A percentile compares a stretch with the other conserved stretches of the same genome.
Evolutionary conservation across 768 basidiomycete genomes (phyloP).

Genomic region (Hydnomerulius pinastri): DNA sequence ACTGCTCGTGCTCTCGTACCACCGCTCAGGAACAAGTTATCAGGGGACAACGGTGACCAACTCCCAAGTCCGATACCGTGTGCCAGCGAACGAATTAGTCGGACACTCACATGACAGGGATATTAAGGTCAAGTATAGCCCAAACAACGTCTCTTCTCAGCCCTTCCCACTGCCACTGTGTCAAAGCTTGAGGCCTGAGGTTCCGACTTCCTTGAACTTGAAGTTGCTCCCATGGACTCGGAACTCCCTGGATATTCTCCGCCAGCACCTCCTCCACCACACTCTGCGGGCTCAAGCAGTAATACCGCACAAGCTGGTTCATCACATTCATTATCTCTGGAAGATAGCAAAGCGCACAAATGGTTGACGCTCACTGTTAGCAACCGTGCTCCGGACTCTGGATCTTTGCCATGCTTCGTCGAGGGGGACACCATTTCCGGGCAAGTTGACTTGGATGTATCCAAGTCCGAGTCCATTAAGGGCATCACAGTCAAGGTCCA

Average conservation of each 20-base stretch:
- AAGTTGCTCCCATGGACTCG: slow-evolving; percentile 6
- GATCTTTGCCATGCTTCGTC: slow-evolving; percentile 46
- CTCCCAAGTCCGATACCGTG: too few relatives aligned
- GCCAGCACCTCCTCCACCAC: neutral
- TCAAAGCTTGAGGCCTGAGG: neutral
- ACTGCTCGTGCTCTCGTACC: too few relatives aligned
- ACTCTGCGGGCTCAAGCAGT: neutral
- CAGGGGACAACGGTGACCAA: too few relatives aligned
- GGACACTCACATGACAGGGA: too few relatives aligned
- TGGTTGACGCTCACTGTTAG: slow-evolving; percentile 51
- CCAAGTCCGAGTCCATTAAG: slow-evolving; percentile 51
- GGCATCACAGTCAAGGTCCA: slow-evolving; percentile 47
- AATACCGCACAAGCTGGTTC: slow-evolving; percentile 2
- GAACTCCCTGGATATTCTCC: slow-evolving; percentile 22
- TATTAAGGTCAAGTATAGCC: too few relatives aligned
- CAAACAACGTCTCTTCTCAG: too few relatives aligned
- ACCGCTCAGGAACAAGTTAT: too few relatives aligned
- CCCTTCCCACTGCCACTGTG: too few relatives aligned
- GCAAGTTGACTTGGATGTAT: slow-evolving; percentile 49
- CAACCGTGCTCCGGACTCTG: slow-evolving; percentile 41
- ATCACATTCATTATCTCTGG: slow-evolving; percentile 45
- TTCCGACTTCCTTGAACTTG: too few relatives aligned
- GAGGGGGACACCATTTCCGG: slow-evolving; percentile 53
- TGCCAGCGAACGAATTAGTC: too few relatives aligned
- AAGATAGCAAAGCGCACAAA: slow-evolving; percentile 40